Conservation (phyloP, 1,284 basidiomycete genomes). For the Cryptococcus sp. region DNA sequence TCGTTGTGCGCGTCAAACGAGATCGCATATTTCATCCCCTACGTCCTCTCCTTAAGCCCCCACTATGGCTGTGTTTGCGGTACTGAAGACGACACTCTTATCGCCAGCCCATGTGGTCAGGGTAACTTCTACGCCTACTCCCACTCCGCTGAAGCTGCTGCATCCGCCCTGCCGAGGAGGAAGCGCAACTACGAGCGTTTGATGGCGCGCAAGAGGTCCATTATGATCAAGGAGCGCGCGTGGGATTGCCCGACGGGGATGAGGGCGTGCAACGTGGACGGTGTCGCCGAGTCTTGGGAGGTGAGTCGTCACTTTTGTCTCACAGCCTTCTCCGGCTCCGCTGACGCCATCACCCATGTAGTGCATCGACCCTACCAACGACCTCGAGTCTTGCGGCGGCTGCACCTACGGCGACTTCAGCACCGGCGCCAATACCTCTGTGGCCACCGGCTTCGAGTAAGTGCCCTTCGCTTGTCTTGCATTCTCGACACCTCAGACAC, state of each 20-base stretch:
- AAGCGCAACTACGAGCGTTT: background rate
- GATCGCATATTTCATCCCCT: slow-evolving; percentile 8
- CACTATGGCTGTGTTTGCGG: slow-evolving; percentile 14
- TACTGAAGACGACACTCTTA: background rate
- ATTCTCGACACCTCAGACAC: too few species aligned
- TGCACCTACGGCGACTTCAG: background rate
- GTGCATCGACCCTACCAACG: slow-evolving; percentile 6
- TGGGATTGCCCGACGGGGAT: slow-evolving; percentile 13
- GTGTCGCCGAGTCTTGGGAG: slow-evolving; percentile 13
- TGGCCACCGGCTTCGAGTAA: slow-evolving; percentile 12
- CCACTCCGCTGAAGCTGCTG: slow-evolving; percentile 8
- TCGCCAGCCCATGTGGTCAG: background rate
- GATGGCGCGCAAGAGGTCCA: background rate
- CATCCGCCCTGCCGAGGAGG: slow-evolving; percentile 5
- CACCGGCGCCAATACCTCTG: slow-evolving; percentile 4
- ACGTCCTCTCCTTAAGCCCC: background rate
- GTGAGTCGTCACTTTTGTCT: background rate
- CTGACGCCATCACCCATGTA: background rate
- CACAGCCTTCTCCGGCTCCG: too few species aligned
- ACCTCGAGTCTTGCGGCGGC: slow-evolving; percentile 17
- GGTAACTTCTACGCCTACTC: slow-evolving; percentile 7
- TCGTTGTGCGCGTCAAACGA: background rate
- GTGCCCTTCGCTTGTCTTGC: background rate
- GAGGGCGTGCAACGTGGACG: slow-evolving; percentile 12
- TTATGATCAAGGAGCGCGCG: slow-evolving; percentile 5